Percentiles rank a stretch among this genome's conserved stretches.
phyloP scores from a whole-genome alignment of 805 yeast species.

The Schwanniomyces sp. region DNA sequence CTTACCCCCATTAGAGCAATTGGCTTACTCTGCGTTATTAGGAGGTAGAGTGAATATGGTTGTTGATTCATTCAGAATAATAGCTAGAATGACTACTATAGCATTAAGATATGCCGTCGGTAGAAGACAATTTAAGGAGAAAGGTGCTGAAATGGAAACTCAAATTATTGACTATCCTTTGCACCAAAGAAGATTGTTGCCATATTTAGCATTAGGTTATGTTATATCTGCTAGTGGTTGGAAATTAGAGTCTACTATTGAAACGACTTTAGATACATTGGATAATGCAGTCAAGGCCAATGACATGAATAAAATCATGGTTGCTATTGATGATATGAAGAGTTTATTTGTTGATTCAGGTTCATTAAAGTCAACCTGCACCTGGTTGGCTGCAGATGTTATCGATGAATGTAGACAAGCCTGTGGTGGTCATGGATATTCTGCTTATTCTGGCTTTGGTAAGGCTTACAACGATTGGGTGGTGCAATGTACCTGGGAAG shows the following conservation, averaged over 20 bases:
- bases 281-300: constrained; percentile 36
- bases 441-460: constrained; percentile 45
- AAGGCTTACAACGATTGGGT: constrained; percentile 47
- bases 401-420: constrained; percentile 45
- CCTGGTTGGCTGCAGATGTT: constrained; percentile 44
- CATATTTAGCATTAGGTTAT: constrained; percentile 41
- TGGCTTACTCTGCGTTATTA: constrained; percentile 42
- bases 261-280: constrained; percentile 27
- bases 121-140: constrained; percentile 44
- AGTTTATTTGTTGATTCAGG: constrained; percentile 46
- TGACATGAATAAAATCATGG: constrained; percentile 29
- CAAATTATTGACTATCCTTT: constrained; percentile 45
- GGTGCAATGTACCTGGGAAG: constrained; percentile 51
- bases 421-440: constrained; percentile 51
- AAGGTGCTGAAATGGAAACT: constrained; percentile 32
- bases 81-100: constrained; percentile 42
- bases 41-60: constrained; percentile 49
- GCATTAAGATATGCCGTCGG: constrained; percentile 47
- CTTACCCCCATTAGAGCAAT: constrained; percentile 47
- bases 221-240: constrained; percentile 38
- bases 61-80: constrained; percentile 41
- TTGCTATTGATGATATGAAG: constrained; percentile 38
- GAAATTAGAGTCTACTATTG: constrained; percentile 36
- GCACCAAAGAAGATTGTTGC: constrained; percentile 47
- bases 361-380: constrained; percentile 43